phyloP scores from a whole-genome alignment of 306 rosid species.

The Begonia peltatifolia region DNA sequence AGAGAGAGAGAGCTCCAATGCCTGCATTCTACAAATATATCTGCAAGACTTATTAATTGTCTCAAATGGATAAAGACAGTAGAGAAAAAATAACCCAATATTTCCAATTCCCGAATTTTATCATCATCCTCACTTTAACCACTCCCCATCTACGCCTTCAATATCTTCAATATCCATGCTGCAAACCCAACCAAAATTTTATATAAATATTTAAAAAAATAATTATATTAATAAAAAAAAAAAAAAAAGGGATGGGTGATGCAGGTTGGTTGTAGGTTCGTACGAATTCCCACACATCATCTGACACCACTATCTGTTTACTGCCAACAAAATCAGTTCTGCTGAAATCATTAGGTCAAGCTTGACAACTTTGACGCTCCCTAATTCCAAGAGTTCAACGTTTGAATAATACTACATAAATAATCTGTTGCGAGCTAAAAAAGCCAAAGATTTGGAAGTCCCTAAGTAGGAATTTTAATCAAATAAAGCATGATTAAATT shows the following conservation, averaged over 20 bases:
- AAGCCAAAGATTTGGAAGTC: too few relatives aligned
- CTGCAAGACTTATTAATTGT: too few relatives aligned
- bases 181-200: conserved; percentile 4
- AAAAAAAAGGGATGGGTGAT: not conserved
- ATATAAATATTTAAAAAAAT: too few relatives aligned
- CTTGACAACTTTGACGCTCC: conserved; percentile 2
- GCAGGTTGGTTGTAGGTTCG: conserved; percentile 9
- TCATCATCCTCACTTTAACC: conserved; percentile 48
- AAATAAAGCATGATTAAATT: too few relatives aligned
- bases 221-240: not conserved
- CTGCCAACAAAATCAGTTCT: not conserved
- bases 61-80: too few relatives aligned
- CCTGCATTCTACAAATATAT: too few relatives aligned
- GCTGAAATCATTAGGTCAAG: conserved; percentile 1
- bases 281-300: conserved; percentile 3
- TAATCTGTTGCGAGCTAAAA: too few relatives aligned
- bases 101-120: conserved; percentile 11
- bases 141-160: conserved; percentile 67
- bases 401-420: too few relatives aligned
- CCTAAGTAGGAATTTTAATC: too few relatives aligned
- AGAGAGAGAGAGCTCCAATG: too few relatives aligned
- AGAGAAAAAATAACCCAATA: too few relatives aligned
- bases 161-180: conserved; percentile 85
- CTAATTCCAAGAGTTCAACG: too few relatives aligned
- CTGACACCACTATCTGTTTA: conserved; percentile 3